phyloP scores from a whole-genome alignment of 352 stramenopile genomes.

The Phytophthora foliorum region DNA sequence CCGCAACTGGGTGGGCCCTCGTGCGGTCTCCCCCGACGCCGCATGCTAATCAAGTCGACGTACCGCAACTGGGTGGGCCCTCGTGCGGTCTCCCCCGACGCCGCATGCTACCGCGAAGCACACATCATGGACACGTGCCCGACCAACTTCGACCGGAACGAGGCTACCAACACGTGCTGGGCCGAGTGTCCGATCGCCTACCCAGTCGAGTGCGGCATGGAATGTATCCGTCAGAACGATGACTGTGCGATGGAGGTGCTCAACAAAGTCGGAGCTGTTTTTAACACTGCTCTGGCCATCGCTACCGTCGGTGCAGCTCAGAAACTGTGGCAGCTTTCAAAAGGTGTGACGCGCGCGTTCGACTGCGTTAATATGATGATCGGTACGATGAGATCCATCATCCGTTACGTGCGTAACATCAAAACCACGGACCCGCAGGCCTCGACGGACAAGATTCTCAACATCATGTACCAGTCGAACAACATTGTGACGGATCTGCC shows the following conservation, averaged over 20 bases:
- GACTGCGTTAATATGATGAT: conserved; percentile 61
- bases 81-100: conserved; percentile 18
- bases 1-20: conserved; percentile 39
- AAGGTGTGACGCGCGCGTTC: conserved; percentile 44
- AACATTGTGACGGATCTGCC: conserved; percentile 67
- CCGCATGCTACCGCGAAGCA: conserved; percentile 47
- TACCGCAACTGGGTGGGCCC: conserved; percentile 39
- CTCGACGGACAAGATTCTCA: conserved; percentile 58
- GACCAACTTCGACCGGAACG: conserved; percentile 15
- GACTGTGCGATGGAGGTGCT: background rate
- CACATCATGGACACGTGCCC: conserved; percentile 16
- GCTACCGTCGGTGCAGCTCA: conserved; percentile 39
- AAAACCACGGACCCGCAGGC: conserved; percentile 47
- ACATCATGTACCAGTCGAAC: conserved; percentile 67
- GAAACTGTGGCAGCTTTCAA: conserved; percentile 40
- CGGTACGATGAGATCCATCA: conserved; percentile 36
- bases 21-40: conserved; percentile 16
- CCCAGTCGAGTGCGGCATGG: conserved; percentile 64
- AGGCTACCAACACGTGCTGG: conserved; percentile 63
- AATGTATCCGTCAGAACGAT: conserved; percentile 50
- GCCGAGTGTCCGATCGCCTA: conserved; percentile 66
- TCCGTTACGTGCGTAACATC: conserved; percentile 43
- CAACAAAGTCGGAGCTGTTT: conserved; percentile 48
- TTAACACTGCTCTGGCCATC: conserved; percentile 41
- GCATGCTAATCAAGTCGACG: conserved; percentile 11